Base-by-base conservation (phyloP, 768 basidiomycete species). In the Phallus indusiatus region DNA sequence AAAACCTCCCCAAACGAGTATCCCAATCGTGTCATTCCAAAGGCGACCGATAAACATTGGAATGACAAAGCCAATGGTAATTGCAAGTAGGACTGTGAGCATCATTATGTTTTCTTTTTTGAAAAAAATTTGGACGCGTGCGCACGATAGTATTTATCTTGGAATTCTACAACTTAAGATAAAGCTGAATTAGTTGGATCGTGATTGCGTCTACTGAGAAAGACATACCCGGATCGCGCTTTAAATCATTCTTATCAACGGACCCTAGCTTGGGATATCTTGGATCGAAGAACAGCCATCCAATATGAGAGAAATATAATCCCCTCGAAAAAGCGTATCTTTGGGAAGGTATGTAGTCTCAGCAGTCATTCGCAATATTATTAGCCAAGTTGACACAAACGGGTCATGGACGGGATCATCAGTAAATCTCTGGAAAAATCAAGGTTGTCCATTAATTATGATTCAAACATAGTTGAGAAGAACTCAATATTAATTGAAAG, bases 241-340 rank as follows among this genome's bases (percentile, higher is more conserved):
- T 81, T 12, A 90, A 74, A 64, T 92, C 88, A 16, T 78, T 79
- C 53, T 78, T 74, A 60, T 90, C 87, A 35, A 91, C 80, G 8
- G 81, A 68, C 37, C 76, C 73, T 73, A 90, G 73, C 21, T 80
- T 75, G 28, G 78, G 73, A 66, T 90, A 90, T 1, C 65, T 77
- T 1, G 86, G 81, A 68, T 88, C 87, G 73, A 75, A 83, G 69
- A 90, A 90, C 64, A 90, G 89, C 89, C 90, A 92, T 1, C 89
- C 90, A 75, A 90, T 81, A 64, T 90, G 89, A 8, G 87, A 85
- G 67, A 81, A 89, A 55, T 85, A 77, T 1, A 92, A 69, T 0
- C 90, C 89, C 22, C 78, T 75, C 0, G 86, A 85, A 0, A 88
- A 89, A 17, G 85, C 76, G 67, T 92, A 92, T 5, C 84, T 85